Conservation (phyloP, 2,329 filamentous ascomycete genomes). For the Penicillium sp. region DNA sequence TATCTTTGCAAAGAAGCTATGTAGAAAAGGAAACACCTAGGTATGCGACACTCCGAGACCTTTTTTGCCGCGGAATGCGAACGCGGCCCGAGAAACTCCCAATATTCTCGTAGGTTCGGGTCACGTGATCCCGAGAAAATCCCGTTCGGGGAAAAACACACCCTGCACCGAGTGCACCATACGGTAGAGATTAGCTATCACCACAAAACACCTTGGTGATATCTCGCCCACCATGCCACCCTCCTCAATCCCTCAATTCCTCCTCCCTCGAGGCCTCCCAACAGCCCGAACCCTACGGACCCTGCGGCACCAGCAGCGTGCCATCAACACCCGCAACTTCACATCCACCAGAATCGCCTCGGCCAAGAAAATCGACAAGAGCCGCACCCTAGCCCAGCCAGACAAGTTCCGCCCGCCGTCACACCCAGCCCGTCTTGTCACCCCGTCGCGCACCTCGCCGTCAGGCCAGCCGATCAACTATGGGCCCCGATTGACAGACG, state of each 20-base stretch:
- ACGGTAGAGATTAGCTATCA: not conserved
- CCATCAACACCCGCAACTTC: slow-evolving; percentile 22
- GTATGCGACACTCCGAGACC: not conserved
- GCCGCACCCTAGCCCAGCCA: slow-evolving; percentile 76
- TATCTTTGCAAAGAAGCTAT: not conserved
- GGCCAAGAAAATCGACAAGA: slow-evolving; percentile 44
- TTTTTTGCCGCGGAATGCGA: not conserved
- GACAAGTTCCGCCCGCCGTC: slow-evolving; percentile 88
- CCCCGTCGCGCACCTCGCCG: slow-evolving; percentile 26
- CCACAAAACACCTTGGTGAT: not conserved
- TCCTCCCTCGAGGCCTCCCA: slow-evolving; percentile 57
- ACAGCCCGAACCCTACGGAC: slow-evolving; percentile 29
- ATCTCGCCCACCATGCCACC: slow-evolving; percentile 8
- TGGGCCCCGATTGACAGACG: slow-evolving; percentile 63
- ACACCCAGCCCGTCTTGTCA: slow-evolving; percentile 64
- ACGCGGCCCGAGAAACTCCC: slow-evolving; percentile 3
- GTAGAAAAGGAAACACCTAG: not conserved
- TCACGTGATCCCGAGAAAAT: slow-evolving; percentile 11
- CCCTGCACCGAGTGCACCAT: not conserved
- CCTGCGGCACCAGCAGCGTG: slow-evolving; percentile 18
- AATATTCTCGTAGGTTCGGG: not conserved
- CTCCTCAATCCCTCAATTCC: slow-evolving; percentile 57
- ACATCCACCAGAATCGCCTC: slow-evolving; percentile 21
- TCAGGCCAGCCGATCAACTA: slow-evolving; percentile 59
- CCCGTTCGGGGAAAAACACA: not conserved